Evolutionary conservation across 2,329 filamentous ascomycete species (phyloP).

Genomic region (Elsinoe perseae): DNA sequence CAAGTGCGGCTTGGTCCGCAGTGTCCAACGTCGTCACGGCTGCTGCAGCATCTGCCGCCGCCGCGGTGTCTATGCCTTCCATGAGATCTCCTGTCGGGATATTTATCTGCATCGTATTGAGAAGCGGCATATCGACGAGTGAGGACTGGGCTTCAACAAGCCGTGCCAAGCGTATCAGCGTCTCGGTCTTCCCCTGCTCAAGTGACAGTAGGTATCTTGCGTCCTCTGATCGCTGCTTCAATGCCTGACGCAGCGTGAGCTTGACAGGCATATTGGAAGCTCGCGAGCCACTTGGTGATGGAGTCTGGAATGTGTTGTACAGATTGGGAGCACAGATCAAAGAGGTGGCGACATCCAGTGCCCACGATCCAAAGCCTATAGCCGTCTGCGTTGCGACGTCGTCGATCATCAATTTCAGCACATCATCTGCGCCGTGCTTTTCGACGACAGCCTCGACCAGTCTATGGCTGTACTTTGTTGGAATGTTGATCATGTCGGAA

Average conservation of each 20-base stretch:
- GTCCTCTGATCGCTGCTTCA: slow-evolving; percentile 43
- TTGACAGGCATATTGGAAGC: neutral
- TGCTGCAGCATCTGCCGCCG: slow-evolving; percentile 16
- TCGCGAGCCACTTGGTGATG: slow-evolving; percentile 34
- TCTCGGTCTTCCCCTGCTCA: slow-evolving; percentile 50
- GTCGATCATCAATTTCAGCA: slow-evolving; percentile 57
- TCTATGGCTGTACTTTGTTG: slow-evolving; percentile 63
- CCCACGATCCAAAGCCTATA: slow-evolving; percentile 50
- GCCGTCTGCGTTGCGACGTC: slow-evolving; percentile 59
- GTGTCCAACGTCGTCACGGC: slow-evolving; percentile 5
- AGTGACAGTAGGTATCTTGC: slow-evolving; percentile 50
- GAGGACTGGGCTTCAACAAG: slow-evolving; percentile 39
- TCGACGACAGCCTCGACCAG: slow-evolving; percentile 56
- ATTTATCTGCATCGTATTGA: slow-evolving; percentile 30
- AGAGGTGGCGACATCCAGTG: slow-evolving; percentile 61
- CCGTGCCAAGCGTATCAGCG: slow-evolving; percentile 30
- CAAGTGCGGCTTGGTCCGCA: neutral
- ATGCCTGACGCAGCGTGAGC: slow-evolving; percentile 20
- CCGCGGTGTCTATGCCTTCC: slow-evolving; percentile 29
- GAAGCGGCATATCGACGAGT: slow-evolving; percentile 47
- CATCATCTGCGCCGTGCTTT: slow-evolving; percentile 53
- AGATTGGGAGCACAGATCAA: slow-evolving; percentile 58
- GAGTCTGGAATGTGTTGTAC: slow-evolving; percentile 27
- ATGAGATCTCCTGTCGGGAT: slow-evolving; percentile 29
- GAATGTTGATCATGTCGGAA: slow-evolving; percentile 43